Evolutionary conservation across 148 eudicot genomes (phyloP).

Genomic region (Spergularia marina): DNA sequence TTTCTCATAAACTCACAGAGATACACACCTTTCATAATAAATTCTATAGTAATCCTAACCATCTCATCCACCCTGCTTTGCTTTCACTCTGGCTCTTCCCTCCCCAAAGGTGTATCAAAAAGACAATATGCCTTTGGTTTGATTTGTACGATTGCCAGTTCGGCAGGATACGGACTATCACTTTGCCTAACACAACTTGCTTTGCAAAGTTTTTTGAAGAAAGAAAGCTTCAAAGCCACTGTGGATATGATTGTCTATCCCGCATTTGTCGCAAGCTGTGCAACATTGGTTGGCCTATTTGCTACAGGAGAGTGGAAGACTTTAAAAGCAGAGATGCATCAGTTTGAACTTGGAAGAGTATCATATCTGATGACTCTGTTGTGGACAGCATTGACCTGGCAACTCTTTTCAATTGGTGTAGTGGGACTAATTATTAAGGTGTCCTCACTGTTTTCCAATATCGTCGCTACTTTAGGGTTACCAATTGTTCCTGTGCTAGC

Average conservation of each 20-base stretch:
- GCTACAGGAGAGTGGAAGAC: conserved; percentile 41
- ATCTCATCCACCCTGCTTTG: conserved; percentile 45
- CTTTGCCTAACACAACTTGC: conserved; percentile 19
- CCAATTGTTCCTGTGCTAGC: conserved; percentile 47
- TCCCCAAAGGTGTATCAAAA: conserved; percentile 17
- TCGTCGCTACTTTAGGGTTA: conserved; percentile 38
- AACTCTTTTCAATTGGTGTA: conserved; percentile 31
- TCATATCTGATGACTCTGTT: conserved; percentile 43
- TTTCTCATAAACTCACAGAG: conserved; percentile 43
- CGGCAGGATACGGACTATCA: conserved; percentile 32
- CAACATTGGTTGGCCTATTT: conserved; percentile 32
- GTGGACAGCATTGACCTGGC: conserved; percentile 46
- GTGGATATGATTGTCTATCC: conserved; percentile 31
- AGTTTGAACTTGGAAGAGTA: conserved; percentile 23
- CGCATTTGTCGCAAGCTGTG: conserved; percentile 27
- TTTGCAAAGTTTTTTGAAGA: conserved; percentile 25
- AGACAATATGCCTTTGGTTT: conserved; percentile 26
- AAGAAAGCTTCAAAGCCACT: conserved; percentile 20
- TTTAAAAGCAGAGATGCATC: conserved; percentile 32
- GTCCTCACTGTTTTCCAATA: conserved; percentile 42
- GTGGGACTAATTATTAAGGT: conserved; percentile 35
- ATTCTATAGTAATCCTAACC: conserved; percentile 42
- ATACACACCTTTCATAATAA: conserved; percentile 41
- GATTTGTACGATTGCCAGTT: conserved; percentile 33
- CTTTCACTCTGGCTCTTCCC: conserved; percentile 23